Conservation (phyloP, 164 flowering plant species). For the Cinnamomum micranthum region DNA sequence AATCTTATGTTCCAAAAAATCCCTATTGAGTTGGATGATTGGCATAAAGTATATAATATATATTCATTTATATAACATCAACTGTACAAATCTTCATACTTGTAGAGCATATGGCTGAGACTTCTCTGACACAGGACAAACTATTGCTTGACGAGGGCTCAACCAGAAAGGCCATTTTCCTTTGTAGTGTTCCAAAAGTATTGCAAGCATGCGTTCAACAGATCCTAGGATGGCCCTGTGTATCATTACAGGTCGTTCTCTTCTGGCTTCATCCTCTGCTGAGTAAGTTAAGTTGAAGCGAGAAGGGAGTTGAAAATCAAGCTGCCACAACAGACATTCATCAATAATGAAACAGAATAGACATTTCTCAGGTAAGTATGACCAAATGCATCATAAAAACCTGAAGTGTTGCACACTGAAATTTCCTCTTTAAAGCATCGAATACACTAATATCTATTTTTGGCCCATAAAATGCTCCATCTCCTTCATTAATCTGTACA, state of each 20-base stretch:
- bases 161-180: slow-evolving; percentile 99
- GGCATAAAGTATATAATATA: too few relatives aligned
- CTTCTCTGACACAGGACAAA: slow-evolving; percentile 91
- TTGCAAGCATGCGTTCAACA: slow-evolving; percentile 98
- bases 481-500: slow-evolving; percentile 83
- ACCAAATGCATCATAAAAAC: slow-evolving; percentile 22
- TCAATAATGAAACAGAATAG: neutral
- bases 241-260: slow-evolving; percentile 93
- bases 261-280: slow-evolving; percentile 93
- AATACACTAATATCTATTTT: slow-evolving; percentile 95
- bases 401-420: slow-evolving; percentile 98
- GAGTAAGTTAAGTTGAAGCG: slow-evolving; percentile 85
- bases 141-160: slow-evolving; percentile 98
- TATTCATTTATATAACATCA: too few relatives aligned
- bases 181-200: slow-evolving; percentile 91
- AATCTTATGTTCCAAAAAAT: too few relatives aligned
- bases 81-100: slow-evolving; percentile 31
- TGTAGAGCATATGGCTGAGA: slow-evolving; percentile 68
- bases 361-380: neutral
- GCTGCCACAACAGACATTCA: slow-evolving; percentile 45
- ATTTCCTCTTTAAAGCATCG: slow-evolving; percentile 92
- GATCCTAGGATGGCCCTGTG: slow-evolving; percentile 97
- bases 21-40: too few relatives aligned
- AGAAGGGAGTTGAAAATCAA: slow-evolving; percentile 92
- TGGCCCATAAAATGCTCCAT: slow-evolving; percentile 99